Conservation (phyloP, 495 filamentous ascomycete genomes). For the Trichoderma gamsii region DNA sequence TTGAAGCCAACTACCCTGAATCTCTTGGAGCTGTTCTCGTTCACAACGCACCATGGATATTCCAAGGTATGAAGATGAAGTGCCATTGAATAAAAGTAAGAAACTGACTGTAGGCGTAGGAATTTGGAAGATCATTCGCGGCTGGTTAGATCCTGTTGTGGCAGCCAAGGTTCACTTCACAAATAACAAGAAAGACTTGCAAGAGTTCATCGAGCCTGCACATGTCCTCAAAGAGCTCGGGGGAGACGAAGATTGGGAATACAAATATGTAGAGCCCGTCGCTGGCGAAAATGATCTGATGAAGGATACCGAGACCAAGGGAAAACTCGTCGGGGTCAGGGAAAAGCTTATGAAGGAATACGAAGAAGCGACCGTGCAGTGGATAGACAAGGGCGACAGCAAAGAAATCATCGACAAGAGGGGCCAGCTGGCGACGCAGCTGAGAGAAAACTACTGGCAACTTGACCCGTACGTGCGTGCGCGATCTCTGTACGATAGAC, state of each 20-base stretch:
- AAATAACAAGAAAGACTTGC: constrained; percentile 71
- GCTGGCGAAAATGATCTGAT: constrained; percentile 65
- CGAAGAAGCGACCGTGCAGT: constrained; percentile 63
- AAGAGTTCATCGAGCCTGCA: constrained; percentile 61
- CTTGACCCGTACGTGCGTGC: constrained; percentile 72
- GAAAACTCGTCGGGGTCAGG: constrained; percentile 53
- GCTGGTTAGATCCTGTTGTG: constrained; percentile 96
- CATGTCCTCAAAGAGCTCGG: constrained; percentile 77
- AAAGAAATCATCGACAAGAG: constrained; percentile 40
- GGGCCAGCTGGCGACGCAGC: constrained; percentile 47
- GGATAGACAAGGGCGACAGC: constrained; percentile 49
- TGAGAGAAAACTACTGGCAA: constrained; percentile 77
- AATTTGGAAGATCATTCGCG: constrained; percentile 83
- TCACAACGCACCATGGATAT: constrained; percentile 95
- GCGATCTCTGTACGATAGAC: constrained; percentile 67
- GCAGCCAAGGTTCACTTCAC: constrained; percentile 94
- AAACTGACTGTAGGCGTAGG: constrained; percentile 36
- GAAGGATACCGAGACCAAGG: constrained; percentile 58
- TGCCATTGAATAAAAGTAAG: background rate
- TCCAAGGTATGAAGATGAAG: constrained; percentile 58
- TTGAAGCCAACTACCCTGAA: constrained; percentile 98
- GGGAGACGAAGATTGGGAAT: constrained; percentile 75
- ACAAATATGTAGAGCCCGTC: constrained; percentile 70
- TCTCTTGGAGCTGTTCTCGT: constrained; percentile 87
- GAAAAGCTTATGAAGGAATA: constrained; percentile 58